A percentile compares a stretch with the other conserved stretches of the same genome.
phyloP scores from a whole-genome alignment of 495 filamentous ascomycete species.

The Lentithecium fluviatile region DNA sequence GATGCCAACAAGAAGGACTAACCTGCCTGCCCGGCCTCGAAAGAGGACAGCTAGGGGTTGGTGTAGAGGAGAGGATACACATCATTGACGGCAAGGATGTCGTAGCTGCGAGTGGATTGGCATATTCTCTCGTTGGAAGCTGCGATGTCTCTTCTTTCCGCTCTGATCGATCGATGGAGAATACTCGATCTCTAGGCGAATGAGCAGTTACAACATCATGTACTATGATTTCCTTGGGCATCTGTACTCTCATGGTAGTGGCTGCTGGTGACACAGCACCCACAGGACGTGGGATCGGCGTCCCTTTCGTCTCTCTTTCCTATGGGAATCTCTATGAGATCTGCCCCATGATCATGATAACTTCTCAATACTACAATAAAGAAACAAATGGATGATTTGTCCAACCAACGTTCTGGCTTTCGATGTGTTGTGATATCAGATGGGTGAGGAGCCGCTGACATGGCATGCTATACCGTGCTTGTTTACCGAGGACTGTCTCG shows the following conservation, averaged over 20 bases:
- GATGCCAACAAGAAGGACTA: constrained; percentile 38
- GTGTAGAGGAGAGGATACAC: background rate
- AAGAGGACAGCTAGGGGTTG: constrained; percentile 15
- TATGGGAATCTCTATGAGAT: background rate
- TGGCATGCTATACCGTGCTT: too few relatives aligned
- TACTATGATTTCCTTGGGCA: constrained; percentile 5
- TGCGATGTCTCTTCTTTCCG: background rate
- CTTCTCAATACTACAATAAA: background rate
- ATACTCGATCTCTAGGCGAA: background rate
- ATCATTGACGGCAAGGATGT: constrained; percentile 9
- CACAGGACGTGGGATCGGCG: constrained; percentile 12
- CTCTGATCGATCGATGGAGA: too few relatives aligned
- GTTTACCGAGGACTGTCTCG: too few relatives aligned
- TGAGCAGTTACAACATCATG: constrained; percentile 17
- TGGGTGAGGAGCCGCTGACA: too few relatives aligned
- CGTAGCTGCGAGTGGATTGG: background rate
- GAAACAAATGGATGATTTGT: background rate
- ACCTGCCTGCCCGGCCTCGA: constrained; percentile 4
- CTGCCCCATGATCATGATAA: background rate
- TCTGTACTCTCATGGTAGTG: background rate
- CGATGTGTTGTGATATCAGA: background rate
- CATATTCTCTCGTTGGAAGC: background rate
- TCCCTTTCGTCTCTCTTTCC: constrained; percentile 16
- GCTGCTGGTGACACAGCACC: constrained; percentile 16
- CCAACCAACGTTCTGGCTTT: background rate